Base-by-base conservation (phyloP, 305 asterid species). In the Fraxinus xanthoxyloides region DNA sequence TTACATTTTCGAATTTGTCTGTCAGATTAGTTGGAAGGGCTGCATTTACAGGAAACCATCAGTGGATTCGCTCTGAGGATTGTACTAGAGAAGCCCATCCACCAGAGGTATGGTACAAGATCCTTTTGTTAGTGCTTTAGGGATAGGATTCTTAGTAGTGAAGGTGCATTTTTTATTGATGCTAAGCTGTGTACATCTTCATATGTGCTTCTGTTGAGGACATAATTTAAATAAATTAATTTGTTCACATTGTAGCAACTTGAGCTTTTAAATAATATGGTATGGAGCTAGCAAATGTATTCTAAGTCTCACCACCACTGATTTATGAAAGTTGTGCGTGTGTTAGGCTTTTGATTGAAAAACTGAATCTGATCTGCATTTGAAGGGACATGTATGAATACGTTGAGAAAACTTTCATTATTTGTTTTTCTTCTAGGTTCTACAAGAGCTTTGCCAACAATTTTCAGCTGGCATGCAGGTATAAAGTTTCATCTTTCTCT, bases 391-490 rank as follows among this genome's bases (percentile, higher is more conserved):
- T 30, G 5, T 1, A 34, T 75, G 38, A 67, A 26, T 67, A 67
- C 13, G 38, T 28, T 26, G 36, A 28, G 34, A 26, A 4, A 15
- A 59, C 32, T 48, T 40, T 77, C 46, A 54, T 79, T 3, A 80
- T 72, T 69, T 83, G 79, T 69, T 24, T 63, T 72, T 77, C 36
- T 78, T 63, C 63, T 86, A 93, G 98, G 93, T 92, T 81, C 82
- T 89, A 28, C 90, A 90, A 79, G 97, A 92, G 82, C 85, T 91
- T 59, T 81, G 59, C 56, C 91, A 81, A 76, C 97, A 93, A 87
- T 89, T 91, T 85, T 87, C 91, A 78, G 92, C 93, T 83, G 97
- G 95, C 85, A 89, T 93, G 84, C 90, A 90, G 97, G 97, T 93
- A 87, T 51, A 38, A 56, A 15, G 4, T 43, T 72, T 34, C 46